Evolutionary conservation across 805 yeast species (phyloP).

Genomic region (Isabelozyma rhagii): DNA sequence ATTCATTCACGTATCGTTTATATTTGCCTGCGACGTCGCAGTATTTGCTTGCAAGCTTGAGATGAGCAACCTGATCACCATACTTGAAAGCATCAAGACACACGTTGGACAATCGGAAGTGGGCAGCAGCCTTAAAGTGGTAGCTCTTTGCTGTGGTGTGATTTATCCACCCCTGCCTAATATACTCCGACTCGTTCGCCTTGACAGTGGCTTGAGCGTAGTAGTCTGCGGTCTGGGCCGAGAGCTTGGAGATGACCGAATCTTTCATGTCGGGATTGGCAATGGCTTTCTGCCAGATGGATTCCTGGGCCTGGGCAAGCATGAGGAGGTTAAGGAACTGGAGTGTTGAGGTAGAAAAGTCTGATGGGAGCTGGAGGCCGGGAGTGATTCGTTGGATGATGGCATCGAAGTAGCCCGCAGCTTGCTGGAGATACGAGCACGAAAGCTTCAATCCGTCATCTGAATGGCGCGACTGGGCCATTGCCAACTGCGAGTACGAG

Average conservation of each 20-base stretch:
- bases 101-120: constrained; percentile 56
- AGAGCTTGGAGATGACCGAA: constrained; percentile 58
- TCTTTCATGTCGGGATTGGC: constrained; percentile 48
- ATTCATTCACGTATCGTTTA: constrained; percentile 38
- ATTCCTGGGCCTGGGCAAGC: constrained; percentile 86
- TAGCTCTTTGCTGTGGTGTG: constrained; percentile 55
- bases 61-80: constrained; percentile 69
- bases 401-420: constrained; percentile 63
- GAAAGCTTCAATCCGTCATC: constrained; percentile 60
- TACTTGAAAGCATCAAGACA: constrained; percentile 49
- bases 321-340: constrained; percentile 49
- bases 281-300: constrained; percentile 73
- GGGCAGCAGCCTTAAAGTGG: constrained; percentile 73
- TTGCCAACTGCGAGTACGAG: constrained; percentile 55
- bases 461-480: constrained; percentile 38
- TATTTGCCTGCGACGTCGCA: constrained; percentile 36
- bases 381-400: neutral
- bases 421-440: constrained; percentile 61
- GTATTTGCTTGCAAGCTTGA: constrained; percentile 40
- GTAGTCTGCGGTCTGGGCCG: constrained; percentile 58
- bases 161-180: constrained; percentile 61
- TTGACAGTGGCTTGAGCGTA: constrained; percentile 45
- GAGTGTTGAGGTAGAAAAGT: constrained; percentile 50
- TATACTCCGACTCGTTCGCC: constrained; percentile 42
- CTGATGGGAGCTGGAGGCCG: constrained; percentile 26